phyloP scores from a whole-genome alignment of 2,329 filamentous ascomycete species.

The Scedosporium aurantiacum region DNA sequence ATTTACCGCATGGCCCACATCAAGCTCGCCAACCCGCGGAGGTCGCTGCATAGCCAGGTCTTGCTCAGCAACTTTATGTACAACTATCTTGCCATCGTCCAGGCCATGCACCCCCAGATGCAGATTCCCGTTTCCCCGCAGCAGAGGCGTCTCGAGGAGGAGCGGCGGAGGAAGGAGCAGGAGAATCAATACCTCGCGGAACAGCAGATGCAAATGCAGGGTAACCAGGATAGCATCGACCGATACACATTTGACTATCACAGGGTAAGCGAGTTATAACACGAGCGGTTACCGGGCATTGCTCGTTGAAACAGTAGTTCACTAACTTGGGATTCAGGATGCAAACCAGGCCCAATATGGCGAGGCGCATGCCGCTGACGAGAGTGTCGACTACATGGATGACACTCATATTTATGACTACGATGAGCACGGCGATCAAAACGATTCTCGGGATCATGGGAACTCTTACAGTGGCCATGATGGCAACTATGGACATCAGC shows the following conservation, averaged over 20 bases:
- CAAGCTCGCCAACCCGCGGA: conserved; percentile 92
- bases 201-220: conserved; percentile 28
- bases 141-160: conserved; percentile 50
- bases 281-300: neutral
- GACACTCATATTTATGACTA: conserved; percentile 43
- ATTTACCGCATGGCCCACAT: conserved; percentile 99
- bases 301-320: neutral
- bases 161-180: conserved; percentile 37
- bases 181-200: conserved; percentile 34
- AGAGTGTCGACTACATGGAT: conserved; percentile 36
- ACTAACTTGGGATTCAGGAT: neutral
- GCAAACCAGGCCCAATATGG: conserved; percentile 26
- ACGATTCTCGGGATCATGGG: conserved; percentile 1
- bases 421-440: conserved; percentile 16
- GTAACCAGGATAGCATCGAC: conserved; percentile 31
- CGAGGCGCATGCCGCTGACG: conserved; percentile 29
- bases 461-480: neutral
- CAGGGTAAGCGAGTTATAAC: conserved; percentile 25
- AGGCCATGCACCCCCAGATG: conserved; percentile 96
- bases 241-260: conserved; percentile 44
- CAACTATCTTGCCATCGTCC: conserved; percentile 94
- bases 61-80: conserved; percentile 99
- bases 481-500: neutral
- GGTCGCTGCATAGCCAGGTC: conserved; percentile 87
- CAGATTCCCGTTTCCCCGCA: conserved; percentile 78